phyloP scores from a whole-genome alignment of 306 rosid genomes.

The Lotus japonicus region DNA sequence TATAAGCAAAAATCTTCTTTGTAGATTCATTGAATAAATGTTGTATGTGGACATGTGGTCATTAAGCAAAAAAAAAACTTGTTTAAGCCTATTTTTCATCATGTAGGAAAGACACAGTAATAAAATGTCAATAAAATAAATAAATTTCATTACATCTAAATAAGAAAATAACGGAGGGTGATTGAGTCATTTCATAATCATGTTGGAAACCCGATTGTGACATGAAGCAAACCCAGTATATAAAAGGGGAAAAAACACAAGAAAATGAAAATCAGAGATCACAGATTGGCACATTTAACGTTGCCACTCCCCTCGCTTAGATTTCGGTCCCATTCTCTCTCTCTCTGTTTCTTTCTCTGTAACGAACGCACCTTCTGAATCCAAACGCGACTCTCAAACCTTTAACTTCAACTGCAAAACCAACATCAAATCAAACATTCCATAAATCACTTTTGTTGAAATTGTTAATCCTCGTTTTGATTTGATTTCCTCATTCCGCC shows the following conservation, averaged over 20 bases:
- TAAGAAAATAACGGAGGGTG: not conserved
- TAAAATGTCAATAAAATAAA: too few relatives aligned
- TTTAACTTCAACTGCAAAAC: not conserved
- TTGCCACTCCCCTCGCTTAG: constrained; percentile 1
- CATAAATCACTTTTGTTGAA: too few relatives aligned
- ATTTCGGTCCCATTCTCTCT: constrained; percentile 15
- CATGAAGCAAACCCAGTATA: not conserved
- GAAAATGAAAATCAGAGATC: constrained; percentile 19
- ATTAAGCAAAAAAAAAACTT: too few relatives aligned
- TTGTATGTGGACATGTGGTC: too few relatives aligned
- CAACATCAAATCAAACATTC: not conserved
- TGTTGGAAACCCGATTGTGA: not conserved
- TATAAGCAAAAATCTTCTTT: too few relatives aligned
- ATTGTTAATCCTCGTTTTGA: not conserved
- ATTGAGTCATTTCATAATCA: not conserved
- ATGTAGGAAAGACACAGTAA: too few relatives aligned
- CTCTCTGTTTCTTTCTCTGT: not conserved
- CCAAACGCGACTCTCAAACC: not conserved
- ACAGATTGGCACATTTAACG: constrained; percentile 19
- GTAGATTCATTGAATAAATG: too few relatives aligned
- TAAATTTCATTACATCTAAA: too few relatives aligned
- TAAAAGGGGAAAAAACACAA: not conserved
- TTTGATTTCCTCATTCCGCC: not conserved
- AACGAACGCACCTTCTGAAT: not conserved
- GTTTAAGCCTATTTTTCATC: too few relatives aligned